phyloP scores from a whole-genome alignment of 768 basidiomycete species.

The Suillus cothurnatus region DNA sequence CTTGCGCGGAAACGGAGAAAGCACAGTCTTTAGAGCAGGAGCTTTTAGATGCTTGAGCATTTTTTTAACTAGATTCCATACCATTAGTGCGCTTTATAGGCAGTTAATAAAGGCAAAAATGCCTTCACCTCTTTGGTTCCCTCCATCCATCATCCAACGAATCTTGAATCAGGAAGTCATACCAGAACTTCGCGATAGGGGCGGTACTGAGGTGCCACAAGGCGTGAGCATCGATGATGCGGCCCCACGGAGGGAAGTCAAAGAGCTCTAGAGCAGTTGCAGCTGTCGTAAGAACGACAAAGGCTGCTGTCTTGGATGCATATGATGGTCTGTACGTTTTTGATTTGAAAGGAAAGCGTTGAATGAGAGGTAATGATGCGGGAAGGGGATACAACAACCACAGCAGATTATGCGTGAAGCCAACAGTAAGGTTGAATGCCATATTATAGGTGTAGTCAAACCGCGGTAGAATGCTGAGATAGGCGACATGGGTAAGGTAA shows the following conservation, averaged over 20 bases:
- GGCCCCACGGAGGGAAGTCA: constrained; percentile 82
- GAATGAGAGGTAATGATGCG: constrained; percentile 45
- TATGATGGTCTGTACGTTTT: constrained; percentile 61
- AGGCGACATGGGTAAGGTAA: constrained; percentile 75
- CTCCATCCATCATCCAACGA: constrained; percentile 72
- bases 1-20: constrained; percentile 30
- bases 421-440: constrained; percentile 75
- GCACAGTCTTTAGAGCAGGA: constrained; percentile 12
- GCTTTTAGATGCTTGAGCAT: background rate
- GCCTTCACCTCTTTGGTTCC: constrained; percentile 36
- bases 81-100: constrained; percentile 12
- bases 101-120: constrained; percentile 5
- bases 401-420: constrained; percentile 74
- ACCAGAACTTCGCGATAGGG: constrained; percentile 80
- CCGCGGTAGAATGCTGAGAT: constrained; percentile 71
- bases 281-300: constrained; percentile 70
- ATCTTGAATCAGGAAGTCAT: constrained; percentile 79
- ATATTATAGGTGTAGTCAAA: constrained; percentile 98
- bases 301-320: constrained; percentile 53
- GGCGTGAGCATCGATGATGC: constrained; percentile 86
- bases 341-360: constrained; percentile 55
- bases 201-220: constrained; percentile 91
- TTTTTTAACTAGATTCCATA: constrained; percentile 18
- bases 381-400: constrained; percentile 80
- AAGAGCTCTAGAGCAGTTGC: constrained; percentile 84